These are phyloP conservation scores for Crucihimalaya himalaica DNA, from an alignment of 345 rosid species.

Conservation along the genomic window DNA sequence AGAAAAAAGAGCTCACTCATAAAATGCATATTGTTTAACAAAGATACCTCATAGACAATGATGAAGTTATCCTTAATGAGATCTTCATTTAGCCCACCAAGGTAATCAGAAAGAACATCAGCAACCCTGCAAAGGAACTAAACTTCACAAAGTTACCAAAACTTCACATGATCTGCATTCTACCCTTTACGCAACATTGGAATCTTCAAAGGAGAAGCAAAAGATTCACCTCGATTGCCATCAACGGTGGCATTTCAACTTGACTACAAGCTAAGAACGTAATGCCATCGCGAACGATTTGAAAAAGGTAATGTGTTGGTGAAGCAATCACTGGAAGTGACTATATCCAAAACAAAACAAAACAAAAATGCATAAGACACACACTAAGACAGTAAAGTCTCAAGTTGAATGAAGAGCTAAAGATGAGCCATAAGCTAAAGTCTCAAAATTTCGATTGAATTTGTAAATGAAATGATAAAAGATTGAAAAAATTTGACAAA, in stretches of 20 bases:
- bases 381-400: neutral
- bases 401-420: no score
- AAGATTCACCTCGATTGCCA: constrained; percentile 84
- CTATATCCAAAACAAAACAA: constrained; percentile 46
- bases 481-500: neutral
- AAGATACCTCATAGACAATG: constrained; percentile 87
- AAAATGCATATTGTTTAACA: neutral
- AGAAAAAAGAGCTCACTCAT: neutral
- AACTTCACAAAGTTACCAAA: constrained; percentile 34
- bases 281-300: constrained; percentile 81
- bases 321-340: constrained; percentile 86
- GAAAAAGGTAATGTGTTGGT: constrained; percentile 93
- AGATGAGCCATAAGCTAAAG: neutral
- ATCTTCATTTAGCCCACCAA: constrained; percentile 96
- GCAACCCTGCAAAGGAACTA: constrained; percentile 97
- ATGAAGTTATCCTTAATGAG: constrained; percentile 89
- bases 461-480: neutral
- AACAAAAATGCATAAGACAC: neutral
- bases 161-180: constrained; percentile 8
- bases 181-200: neutral
- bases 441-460: neutral
- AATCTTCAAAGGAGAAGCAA: constrained; percentile 1
- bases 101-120: constrained; percentile 79
- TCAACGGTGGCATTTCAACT: constrained; percentile 96
- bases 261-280: constrained; percentile 94